These are phyloP conservation scores for Rutstroemia sp. DNA, from an alignment of 2,329 filamentous ascomycete genomes.

Conservation along the genomic window DNA sequence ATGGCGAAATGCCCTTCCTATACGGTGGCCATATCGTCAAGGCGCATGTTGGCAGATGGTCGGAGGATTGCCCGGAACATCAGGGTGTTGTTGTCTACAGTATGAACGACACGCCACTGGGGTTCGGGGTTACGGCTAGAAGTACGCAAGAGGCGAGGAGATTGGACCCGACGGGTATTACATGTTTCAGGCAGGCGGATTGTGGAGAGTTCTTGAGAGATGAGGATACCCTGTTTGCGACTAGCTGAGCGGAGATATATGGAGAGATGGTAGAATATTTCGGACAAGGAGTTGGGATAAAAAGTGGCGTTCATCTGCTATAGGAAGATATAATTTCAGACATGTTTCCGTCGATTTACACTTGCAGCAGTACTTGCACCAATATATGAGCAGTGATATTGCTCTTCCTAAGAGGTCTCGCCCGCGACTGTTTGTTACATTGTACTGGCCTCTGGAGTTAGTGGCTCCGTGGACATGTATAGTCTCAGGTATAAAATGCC, in stretches of 20 bases:
- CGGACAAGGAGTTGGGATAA: conserved; percentile 3
- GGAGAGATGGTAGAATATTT: neutral
- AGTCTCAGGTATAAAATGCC: too few species aligned
- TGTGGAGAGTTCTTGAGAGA: conserved; percentile 92
- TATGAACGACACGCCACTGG: conserved; percentile 90
- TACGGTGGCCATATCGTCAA: conserved; percentile 89
- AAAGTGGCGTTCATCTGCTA: neutral
- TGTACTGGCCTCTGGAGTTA: too few species aligned
- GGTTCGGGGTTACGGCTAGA: conserved; percentile 87
- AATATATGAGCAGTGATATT: neutral
- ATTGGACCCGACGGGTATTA: conserved; percentile 83
- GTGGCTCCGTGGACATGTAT: too few species aligned
- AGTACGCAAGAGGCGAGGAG: conserved; percentile 76
- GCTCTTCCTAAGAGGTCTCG: neutral
- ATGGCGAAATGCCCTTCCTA: conserved; percentile 95
- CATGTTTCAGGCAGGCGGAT: conserved; percentile 87
- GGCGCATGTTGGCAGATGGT: conserved; percentile 70
- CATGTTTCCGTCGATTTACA: neutral
- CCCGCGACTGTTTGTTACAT: too few species aligned
- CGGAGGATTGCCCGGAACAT: conserved; percentile 88
- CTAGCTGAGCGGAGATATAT: conserved; percentile 20
- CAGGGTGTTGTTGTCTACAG: conserved; percentile 83
- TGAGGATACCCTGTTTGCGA: conserved; percentile 57
- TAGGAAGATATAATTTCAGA: neutral
- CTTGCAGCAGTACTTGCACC: neutral